Evolutionary conservation across 108 stramenopile species (phyloP).

Genomic region (Nannochloropsis gaditana): DNA sequence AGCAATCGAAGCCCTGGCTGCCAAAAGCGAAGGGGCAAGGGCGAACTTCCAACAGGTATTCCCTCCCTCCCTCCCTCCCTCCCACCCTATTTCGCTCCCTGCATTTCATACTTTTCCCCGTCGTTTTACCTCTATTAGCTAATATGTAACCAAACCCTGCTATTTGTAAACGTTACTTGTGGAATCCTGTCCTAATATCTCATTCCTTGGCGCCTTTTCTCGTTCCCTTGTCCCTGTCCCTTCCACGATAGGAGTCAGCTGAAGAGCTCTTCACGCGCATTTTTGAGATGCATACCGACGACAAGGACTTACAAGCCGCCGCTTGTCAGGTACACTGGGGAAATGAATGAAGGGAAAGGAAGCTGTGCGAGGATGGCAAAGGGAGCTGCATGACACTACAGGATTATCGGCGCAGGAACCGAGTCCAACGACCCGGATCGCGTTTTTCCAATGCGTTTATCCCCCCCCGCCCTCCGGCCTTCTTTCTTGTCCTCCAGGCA

Average conservation of each 20-base stretch:
- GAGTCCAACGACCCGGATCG: no score
- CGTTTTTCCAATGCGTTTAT: no score
- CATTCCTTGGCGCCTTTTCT: neutral
- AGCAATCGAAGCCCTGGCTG: neutral
- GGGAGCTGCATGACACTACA: neutral
- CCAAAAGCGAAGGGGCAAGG: slow-evolving; percentile 15
- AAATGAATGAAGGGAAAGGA: neutral
- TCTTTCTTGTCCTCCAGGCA: neutral
- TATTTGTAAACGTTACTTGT: no score
- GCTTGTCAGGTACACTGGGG: neutral
- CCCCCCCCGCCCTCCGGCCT: neutral
- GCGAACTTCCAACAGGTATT: neutral
- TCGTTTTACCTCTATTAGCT: neutral
- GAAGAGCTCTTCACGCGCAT: neutral
- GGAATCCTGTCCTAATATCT: neutral
- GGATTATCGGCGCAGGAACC: no score
- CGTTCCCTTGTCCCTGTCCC: neutral
- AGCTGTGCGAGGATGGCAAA: neutral
- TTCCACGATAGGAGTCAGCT: neutral
- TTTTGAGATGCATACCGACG: neutral
- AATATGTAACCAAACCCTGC: no score
- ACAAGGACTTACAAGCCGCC: neutral
- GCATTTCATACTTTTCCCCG: neutral
- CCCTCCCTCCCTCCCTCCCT: neutral
- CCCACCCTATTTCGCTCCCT: neutral